phyloP scores from a whole-genome alignment of 1,284 basidiomycete species.

The Ustilago sp. region DNA sequence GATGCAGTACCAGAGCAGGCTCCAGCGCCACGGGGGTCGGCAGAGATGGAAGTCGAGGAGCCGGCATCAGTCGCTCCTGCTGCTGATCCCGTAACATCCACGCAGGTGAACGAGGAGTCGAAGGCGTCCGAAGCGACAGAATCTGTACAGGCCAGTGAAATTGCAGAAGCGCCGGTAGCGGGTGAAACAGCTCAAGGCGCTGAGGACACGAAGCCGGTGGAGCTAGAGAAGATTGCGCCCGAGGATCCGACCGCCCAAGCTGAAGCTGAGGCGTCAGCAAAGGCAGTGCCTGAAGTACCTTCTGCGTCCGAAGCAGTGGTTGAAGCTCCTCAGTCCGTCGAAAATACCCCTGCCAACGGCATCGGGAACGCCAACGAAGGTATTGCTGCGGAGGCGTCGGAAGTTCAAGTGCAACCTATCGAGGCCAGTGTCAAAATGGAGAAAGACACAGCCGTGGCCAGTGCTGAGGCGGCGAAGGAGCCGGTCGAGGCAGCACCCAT shows the following conservation, averaged over 20 bases:
- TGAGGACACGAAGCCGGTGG: neutral
- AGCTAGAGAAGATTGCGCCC: neutral
- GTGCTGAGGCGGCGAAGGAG: constrained; percentile 12
- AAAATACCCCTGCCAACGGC: neutral
- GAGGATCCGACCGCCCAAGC: neutral
- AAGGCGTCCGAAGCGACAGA: constrained; percentile 1
- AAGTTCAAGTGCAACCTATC: neutral
- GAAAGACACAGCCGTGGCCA: constrained; percentile 13
- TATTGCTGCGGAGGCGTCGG: neutral
- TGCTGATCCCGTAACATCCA: neutral
- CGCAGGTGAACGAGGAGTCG: neutral
- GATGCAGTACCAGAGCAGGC: constrained; percentile 15
- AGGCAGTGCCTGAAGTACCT: neutral
- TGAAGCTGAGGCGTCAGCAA: neutral
- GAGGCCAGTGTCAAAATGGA: constrained; percentile 15
- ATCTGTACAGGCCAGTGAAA: neutral
- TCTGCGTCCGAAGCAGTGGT: neutral
- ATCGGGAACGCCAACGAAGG: neutral
- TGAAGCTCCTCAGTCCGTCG: neutral
- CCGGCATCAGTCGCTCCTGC: constrained; percentile 1
- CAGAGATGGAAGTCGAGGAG: neutral
- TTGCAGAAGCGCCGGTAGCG: neutral
- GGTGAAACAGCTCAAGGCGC: neutral
- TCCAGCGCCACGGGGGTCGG: neutral
- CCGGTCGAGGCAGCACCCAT: neutral